phyloP scores from a whole-genome alignment of 1,139 yeast genomes.

The Barnettozyma hawaiiensis region DNA sequence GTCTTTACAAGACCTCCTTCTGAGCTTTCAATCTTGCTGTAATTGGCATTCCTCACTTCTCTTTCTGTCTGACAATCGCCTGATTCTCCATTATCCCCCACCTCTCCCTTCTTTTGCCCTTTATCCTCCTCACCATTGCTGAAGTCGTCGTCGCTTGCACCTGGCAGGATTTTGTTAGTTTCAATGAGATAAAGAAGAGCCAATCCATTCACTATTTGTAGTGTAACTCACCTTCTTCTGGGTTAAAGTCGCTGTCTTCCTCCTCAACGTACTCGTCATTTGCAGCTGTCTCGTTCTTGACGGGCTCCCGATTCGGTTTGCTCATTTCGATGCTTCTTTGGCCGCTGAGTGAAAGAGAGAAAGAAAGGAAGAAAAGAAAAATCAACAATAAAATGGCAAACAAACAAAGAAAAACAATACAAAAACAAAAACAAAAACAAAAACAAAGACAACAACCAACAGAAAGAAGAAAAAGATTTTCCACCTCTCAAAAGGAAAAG shows the following conservation, averaged over 20 bases:
- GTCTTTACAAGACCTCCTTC: conserved; percentile 54
- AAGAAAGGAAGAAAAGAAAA: too few relatives aligned
- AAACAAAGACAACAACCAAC: neutral
- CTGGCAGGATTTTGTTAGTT: conserved; percentile 6
- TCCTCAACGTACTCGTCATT: conserved; percentile 43
- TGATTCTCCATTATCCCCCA: conserved; percentile 11
- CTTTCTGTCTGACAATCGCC: conserved; percentile 27
- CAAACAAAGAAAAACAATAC: conserved; percentile 1
- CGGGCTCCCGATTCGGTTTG: neutral
- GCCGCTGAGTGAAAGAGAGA: too few relatives aligned
- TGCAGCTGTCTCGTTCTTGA: neutral
- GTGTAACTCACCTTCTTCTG: conserved; percentile 32
- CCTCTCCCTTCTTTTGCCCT: conserved; percentile 15
- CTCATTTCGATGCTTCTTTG: conserved; percentile 1
- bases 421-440: conserved; percentile 1
- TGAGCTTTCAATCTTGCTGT: conserved; percentile 41
- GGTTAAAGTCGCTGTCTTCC: conserved; percentile 62
- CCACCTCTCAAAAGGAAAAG: neutral
- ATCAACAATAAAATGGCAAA: neutral
- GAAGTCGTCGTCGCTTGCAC: neutral
- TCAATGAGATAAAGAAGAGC: too few relatives aligned
- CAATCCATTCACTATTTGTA: too few relatives aligned
- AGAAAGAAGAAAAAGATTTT: neutral
- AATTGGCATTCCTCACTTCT: conserved; percentile 32
- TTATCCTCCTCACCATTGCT: conserved; percentile 19